phyloP scores from a whole-genome alignment of 192 early-diverging fungal genomes.

The Coemansia sp. region DNA sequence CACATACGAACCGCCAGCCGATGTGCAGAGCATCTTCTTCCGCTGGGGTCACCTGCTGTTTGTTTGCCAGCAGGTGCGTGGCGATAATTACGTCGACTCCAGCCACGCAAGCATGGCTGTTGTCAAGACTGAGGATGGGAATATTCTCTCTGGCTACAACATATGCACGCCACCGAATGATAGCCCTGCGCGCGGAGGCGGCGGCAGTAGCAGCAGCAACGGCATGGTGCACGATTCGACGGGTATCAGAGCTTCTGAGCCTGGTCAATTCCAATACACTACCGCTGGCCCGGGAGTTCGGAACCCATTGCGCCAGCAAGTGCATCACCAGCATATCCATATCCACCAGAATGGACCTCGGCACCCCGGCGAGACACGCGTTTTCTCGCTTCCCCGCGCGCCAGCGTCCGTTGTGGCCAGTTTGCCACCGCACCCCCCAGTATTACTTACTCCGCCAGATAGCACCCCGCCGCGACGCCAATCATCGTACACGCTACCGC shows the following conservation, averaged over 20 bases:
- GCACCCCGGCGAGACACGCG: conserved; percentile 20
- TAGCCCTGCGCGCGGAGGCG: conserved; percentile 8
- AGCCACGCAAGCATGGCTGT: not conserved
- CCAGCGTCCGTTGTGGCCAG: conserved; percentile 45
- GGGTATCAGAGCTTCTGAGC: not conserved
- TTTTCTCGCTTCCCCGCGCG: conserved; percentile 46
- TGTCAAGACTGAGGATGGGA: conserved; percentile 12
- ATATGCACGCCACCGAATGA: conserved; percentile 39
- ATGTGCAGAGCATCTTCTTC: conserved; percentile 45
- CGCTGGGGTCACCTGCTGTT: conserved; percentile 55
- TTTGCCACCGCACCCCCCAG: conserved; percentile 17
- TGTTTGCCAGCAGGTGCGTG: conserved; percentile 49
- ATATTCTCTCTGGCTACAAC: conserved; percentile 35
- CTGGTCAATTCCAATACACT: not conserved
- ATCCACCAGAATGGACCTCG: conserved; percentile 6
- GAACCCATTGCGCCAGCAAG: not conserved
- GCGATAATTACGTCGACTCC: conserved; percentile 22
- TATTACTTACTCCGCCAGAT: conserved; percentile 15
- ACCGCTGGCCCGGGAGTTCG: conserved; percentile 5
- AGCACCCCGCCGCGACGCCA: conserved; percentile 43
- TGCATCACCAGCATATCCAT: not conserved
- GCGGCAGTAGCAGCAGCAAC: not conserved
- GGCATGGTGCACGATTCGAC: conserved; percentile 6
- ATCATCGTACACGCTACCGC: conserved; percentile 51
- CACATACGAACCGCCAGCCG: conserved; percentile 5